Conservation (phyloP, 352 stramenopile genomes). For the Globisporangium parvum region DNA sequence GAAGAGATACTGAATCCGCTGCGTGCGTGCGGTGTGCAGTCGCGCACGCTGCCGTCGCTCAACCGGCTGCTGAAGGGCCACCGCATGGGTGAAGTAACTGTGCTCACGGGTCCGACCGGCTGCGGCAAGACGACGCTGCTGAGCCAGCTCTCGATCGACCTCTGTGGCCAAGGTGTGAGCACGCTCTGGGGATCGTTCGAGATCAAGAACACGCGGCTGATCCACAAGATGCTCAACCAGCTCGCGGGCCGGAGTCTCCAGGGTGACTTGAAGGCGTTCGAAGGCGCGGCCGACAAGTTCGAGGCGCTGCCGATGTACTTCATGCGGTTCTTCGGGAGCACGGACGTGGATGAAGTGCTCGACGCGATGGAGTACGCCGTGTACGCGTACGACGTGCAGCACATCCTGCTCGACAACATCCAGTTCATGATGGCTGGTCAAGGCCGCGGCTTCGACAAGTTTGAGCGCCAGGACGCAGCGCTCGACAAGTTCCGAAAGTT, state of each 20-base stretch:
- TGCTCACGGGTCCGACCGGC: slow-evolving; percentile 97
- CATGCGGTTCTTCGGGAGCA: slow-evolving; percentile 97
- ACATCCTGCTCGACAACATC: slow-evolving; percentile 99
- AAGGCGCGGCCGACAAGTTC: slow-evolving; percentile 85
- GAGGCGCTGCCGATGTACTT: slow-evolving; percentile 96
- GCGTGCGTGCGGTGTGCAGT: slow-evolving; percentile 89
- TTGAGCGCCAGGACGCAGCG: slow-evolving; percentile 90
- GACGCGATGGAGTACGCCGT: slow-evolving; percentile 99
- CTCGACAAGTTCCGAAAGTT: slow-evolving; percentile 97
- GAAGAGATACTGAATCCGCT: slow-evolving; percentile 95
- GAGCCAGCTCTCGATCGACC: slow-evolving; percentile 86
- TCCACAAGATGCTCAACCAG: slow-evolving; percentile 98
- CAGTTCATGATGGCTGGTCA: slow-evolving; percentile 98
- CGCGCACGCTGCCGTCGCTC: slow-evolving; percentile 92
- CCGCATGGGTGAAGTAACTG: slow-evolving; percentile 96
- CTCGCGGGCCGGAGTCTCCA: slow-evolving; percentile 67
- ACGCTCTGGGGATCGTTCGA: slow-evolving; percentile 99
- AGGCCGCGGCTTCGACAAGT: slow-evolving; percentile 83
- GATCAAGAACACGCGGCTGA: slow-evolving; percentile 97
- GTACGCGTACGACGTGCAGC: slow-evolving; percentile 97
- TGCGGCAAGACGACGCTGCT: slow-evolving; percentile 94
- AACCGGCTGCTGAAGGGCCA: slow-evolving; percentile 96
- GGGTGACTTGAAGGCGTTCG: slow-evolving; percentile 73
- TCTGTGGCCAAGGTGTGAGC: slow-evolving; percentile 94
- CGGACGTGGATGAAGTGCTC: slow-evolving; percentile 92